Base-by-base conservation (phyloP, 768 basidiomycete genomes). In the Cyathus striatus region DNA sequence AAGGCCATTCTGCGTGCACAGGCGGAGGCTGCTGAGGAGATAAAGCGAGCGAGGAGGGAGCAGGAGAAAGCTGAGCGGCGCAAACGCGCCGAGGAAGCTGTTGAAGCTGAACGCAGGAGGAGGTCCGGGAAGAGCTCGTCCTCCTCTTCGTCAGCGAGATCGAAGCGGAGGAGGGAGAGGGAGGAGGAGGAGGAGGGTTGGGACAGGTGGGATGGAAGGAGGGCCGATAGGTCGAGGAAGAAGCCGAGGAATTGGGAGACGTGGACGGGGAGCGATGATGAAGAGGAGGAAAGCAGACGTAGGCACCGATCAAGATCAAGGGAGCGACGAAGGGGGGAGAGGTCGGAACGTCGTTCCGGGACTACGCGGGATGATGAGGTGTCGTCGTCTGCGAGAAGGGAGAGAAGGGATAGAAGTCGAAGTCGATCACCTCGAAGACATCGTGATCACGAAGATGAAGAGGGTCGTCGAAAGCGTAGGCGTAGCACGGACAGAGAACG, bases 1-100 rank as follows among this genome's bases (percentile, higher is more conserved):
- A 82, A 85, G 63, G 81, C 86, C 10, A 70, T 99, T 36, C 60
- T 90, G 17, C 76, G 77, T 43, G 76, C 86, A 20, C 87, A 90
- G 62, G 83, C 83, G 0, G 59, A 68, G 10, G 84, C 86, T 24
- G 83, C 85, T 2, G 74, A 86, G 49, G 86, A 89, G 50, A 66
- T 81, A n/a, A 83, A 87, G 45, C 66, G 65, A 21, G 81, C 82
- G 49, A 63, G 79, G 20, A 75, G 81, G n/a, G 85, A 85, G 46
- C 70, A 75, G 47, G 81, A 86, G 56, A 66, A 78, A 45, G 68
- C 55, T 36, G 83, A 86, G 50, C 64, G 85, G 25, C 66, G 73
- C 43, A 72, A 72, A 2, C 69, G 90, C 2, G 90, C 89, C 0
- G 77, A 86, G 55, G 90, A 92, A 60, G 89, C 89, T 22, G 75